Evolutionary conservation across 2,329 filamentous ascomycete species (phyloP), one percentile per base, ranked within the genome.

Genomic region (Fusarium sp.): DNA sequence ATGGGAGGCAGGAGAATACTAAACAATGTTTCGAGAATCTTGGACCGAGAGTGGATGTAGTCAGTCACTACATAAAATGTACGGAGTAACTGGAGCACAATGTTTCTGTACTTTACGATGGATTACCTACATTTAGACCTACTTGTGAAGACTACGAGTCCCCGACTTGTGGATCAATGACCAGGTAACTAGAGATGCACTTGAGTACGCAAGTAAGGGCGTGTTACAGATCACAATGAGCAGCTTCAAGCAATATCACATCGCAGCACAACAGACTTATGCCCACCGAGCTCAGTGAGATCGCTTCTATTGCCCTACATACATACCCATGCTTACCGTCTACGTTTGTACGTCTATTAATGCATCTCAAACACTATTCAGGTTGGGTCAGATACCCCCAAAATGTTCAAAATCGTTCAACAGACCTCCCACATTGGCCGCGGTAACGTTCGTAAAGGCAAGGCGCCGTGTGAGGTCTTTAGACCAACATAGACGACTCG

Each of bases 401-500:
- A 38, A 31, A 54, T 45, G 21, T n/a, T 12, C 39, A 12, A 37
- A 45, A 45, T 25, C 39, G n/a, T 51, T 84, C 72, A 88, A 74
- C 86, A 89, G 52, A 90, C 79, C 76, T 91, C 88, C 89, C 90
- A 92, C 74, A 93, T 79, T 10, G 91, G 90, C 33, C 87, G 84
- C 5, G 90, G 90, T 48, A 92, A 79, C 29, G 60, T 86, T 82
- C 21, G 78, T 63, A 68, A 64, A 73, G 70, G 57, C 73, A 68
- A 67, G 68, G 69, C 66, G 73, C 59, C 74, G 8, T 78, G 80
- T 38, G 80, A 72, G 72, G 88, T 86, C 78, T 88, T 90, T 69
- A 95, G 84, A 7, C 93, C 93, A 27, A 98, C 91, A 77, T 97
- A 97, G 12, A 96, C 94, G 70, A 96, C 92, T 57, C 93, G 89